A percentile compares a stretch with the other conserved stretches of the same genome.
Evolutionary conservation across 2,329 filamentous ascomycete species (phyloP).

Genomic region (Talaromyces sp.): DNA sequence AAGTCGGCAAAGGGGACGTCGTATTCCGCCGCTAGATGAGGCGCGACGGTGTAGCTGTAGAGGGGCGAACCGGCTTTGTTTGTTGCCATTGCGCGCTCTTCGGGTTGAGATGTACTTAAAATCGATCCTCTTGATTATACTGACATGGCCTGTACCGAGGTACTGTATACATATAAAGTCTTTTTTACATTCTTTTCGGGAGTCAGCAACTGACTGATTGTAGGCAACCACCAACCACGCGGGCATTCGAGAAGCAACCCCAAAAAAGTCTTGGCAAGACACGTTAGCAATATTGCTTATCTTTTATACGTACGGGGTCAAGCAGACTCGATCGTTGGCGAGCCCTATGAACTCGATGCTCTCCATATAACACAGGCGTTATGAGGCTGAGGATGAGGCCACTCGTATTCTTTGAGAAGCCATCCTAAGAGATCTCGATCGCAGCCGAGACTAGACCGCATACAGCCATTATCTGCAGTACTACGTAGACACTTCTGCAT

Average conservation of each 20-base stretch:
- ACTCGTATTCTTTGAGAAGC: neutral
- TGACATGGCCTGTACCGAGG: neutral
- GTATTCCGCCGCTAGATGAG: conserved; percentile 30
- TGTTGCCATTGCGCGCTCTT: conserved; percentile 2
- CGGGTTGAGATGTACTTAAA: neutral
- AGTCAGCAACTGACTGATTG: neutral
- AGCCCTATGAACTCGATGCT: neutral
- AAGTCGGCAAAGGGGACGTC: conserved; percentile 28
- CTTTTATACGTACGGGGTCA: neutral
- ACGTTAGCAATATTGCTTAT: neutral
- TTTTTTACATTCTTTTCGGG: neutral
- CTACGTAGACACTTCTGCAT: neutral
- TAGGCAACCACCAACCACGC: neutral
- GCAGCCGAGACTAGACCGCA: neutral
- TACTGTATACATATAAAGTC: too few relatives aligned
- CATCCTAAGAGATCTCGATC: neutral
- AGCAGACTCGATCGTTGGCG: neutral
- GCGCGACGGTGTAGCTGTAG: conserved; percentile 23
- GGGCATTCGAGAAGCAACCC: neutral
- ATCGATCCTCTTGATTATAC: neutral
- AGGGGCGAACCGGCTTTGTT: conserved; percentile 15
- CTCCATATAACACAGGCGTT: neutral
- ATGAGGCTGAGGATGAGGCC: neutral
- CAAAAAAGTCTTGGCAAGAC: neutral
- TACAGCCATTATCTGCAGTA: neutral